Evolutionary conservation across 2,329 filamentous ascomycete genomes (phyloP).

Genomic region (Fusarium sulawesiense): DNA sequence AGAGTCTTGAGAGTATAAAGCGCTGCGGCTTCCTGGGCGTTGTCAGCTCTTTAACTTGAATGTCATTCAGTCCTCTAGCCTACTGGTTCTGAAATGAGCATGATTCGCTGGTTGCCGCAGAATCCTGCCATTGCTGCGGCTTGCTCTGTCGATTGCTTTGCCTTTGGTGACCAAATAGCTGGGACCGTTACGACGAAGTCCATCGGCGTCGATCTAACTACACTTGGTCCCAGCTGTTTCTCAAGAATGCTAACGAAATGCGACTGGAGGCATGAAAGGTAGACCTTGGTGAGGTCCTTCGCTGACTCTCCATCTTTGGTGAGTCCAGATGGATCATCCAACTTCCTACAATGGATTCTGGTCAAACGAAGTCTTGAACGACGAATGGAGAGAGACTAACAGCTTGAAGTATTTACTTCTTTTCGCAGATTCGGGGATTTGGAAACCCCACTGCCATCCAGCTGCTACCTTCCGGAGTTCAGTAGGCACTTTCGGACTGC

Average conservation of each 20-base stretch:
- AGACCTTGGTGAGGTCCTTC: conserved; percentile 54
- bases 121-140: conserved; percentile 55
- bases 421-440: conserved; percentile 56
- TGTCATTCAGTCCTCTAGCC: conserved; percentile 10
- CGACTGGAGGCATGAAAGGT: conserved; percentile 59
- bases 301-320: conserved; percentile 51
- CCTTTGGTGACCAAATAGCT: conserved; percentile 67
- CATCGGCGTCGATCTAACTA: conserved; percentile 58
- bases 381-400: conserved; percentile 48
- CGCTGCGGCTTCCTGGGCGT: conserved; percentile 60
- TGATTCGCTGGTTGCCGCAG: conserved; percentile 56
- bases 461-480: conserved; percentile 57
- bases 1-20: conserved; percentile 60
- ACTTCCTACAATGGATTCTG: conserved; percentile 45
- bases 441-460: conserved; percentile 62
- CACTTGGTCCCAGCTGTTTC: conserved; percentile 54
- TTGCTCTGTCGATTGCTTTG: conserved; percentile 62
- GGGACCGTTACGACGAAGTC: conserved; percentile 69
- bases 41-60: conserved; percentile 25
- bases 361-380: conserved; percentile 23
- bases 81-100: conserved; percentile 62
- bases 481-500: conserved; percentile 61
- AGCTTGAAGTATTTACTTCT: conserved; percentile 61
- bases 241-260: conserved; percentile 61
- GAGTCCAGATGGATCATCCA: conserved; percentile 49